Evolutionary conservation across 1,284 basidiomycete genomes (phyloP).

Genomic region (Hypsizygus ulmarius): DNA sequence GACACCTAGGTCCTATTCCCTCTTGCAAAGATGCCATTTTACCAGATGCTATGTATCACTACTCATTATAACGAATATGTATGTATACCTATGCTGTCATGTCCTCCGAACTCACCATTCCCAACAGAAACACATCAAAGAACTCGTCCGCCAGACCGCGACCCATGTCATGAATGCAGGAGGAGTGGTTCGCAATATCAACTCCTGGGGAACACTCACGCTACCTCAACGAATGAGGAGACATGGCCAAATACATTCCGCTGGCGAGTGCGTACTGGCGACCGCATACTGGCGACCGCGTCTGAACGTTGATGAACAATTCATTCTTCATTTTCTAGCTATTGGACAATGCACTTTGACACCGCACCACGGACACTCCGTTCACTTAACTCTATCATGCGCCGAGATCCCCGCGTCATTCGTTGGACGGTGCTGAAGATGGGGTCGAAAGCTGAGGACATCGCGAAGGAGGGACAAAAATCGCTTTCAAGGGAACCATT

Average conservation of each 20-base stretch:
- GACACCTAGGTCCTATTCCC: neutral
- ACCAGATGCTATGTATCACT: slow-evolving; percentile 77
- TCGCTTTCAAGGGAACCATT: slow-evolving; percentile 12
- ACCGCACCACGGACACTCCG: slow-evolving; percentile 71
- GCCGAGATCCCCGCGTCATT: slow-evolving; percentile 78
- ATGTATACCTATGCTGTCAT: slow-evolving; percentile 22
- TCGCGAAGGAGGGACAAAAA: slow-evolving; percentile 43
- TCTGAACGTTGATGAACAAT: neutral
- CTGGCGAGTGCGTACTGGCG: slow-evolving; percentile 71
- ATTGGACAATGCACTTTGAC: slow-evolving; percentile 90
- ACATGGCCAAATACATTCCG: slow-evolving; percentile 58
- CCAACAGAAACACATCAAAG: slow-evolving; percentile 68
- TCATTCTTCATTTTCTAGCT: slow-evolving; percentile 45
- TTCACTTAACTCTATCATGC: slow-evolving; percentile 63
- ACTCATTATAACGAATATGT: slow-evolving; percentile 75
- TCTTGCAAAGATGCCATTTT: slow-evolving; percentile 64
- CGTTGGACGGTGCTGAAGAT: slow-evolving; percentile 82
- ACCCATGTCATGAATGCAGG: slow-evolving; percentile 74
- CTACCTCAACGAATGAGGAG: slow-evolving; percentile 78
- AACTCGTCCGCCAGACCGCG: slow-evolving; percentile 73
- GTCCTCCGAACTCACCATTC: neutral
- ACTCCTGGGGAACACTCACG: slow-evolving; percentile 71
- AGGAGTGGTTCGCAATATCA: slow-evolving; percentile 77
- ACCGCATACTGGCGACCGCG: neutral
- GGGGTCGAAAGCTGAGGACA: slow-evolving; percentile 70